phyloP scores from a whole-genome alignment of 2,329 filamentous ascomycete genomes.

The Passalora sequoiae region DNA sequence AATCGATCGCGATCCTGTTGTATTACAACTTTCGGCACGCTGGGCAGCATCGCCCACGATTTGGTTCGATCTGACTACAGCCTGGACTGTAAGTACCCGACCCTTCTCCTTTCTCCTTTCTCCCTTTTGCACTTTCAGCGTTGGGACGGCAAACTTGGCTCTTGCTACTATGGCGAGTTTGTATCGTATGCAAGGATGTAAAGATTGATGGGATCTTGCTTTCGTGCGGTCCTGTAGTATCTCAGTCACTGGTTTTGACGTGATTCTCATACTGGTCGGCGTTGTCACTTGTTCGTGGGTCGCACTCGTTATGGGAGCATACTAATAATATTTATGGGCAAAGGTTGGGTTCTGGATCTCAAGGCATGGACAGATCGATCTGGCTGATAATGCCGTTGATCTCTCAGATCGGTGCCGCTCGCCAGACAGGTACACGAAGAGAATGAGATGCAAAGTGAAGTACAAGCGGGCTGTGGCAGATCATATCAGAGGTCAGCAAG shows the following conservation, averaged over 20 bases:
- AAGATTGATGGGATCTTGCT: constrained; percentile 27
- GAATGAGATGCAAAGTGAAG: too few species aligned
- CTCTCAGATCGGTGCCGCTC: too few species aligned
- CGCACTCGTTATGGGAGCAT: constrained; percentile 9
- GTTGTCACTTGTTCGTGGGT: constrained; percentile 7
- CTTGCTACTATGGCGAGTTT: constrained; percentile 26
- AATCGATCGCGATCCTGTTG: too few species aligned
- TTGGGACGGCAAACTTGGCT: constrained; percentile 31
- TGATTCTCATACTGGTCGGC: constrained; percentile 9
- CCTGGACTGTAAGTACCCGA: neutral
- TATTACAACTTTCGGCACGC: too few species aligned
- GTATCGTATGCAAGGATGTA: constrained; percentile 29
- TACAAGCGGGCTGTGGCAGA: too few species aligned
- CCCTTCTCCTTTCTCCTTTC: neutral
- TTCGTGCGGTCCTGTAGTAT: constrained; percentile 22
- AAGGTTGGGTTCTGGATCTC: too few species aligned
- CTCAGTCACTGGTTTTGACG: constrained; percentile 10
- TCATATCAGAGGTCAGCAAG: too few species aligned
- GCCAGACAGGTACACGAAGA: too few species aligned
- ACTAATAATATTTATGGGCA: too few species aligned
- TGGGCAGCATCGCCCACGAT: neutral
- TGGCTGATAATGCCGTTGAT: too few species aligned
- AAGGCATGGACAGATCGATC: too few species aligned
- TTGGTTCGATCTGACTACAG: neutral
- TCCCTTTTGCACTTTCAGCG: constrained; percentile 10